Base-by-base conservation (phyloP, 352 stramenopile genomes). In the Poterioochromonas sp. region DNA sequence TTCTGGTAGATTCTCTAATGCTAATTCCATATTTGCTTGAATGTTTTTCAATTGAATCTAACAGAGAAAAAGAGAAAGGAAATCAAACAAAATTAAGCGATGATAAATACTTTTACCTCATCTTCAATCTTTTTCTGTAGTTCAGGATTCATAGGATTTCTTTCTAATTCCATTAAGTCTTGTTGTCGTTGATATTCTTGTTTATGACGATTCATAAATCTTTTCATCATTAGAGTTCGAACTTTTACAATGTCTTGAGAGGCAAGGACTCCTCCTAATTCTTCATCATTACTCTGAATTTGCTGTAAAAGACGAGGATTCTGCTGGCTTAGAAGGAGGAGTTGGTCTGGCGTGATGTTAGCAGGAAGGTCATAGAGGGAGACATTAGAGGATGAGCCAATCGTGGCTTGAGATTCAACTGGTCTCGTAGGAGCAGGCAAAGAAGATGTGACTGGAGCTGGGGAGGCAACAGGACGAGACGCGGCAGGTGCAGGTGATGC, bases 1-100 rank as follows among this genome's bases (percentile, higher is more conserved):
- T 81, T 93, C 88, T 1, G 88, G 88, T 81, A 88, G 89, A 78
- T 91, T 86, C 71, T 93, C 83, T 88, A 94, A 93, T 39, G 82
- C 82, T 71, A 76, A 12, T 34, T 15, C 37, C 12, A 58, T 58
- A 54, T 35, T 74, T 32, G 37, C 65, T 54, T 74, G 18, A 44
- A 71, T 71, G 32, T 71, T 79, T 53, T 62, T 81, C 39, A 73
- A 83, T 83, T 0, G 70, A 76, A 69, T 83, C 64, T 79, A 76
- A 35, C 34, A 37, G 34, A 76, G 76, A 35, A 53, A 71, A 40
- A 26, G 34, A 71, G 34, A 71, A 71, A 63, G 26, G 43, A 71
- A 63, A 62, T 62, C 62, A 71, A n/a, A 26, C 34, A 71, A 71
- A 71, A 40, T 71, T 35, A 63, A 71, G 43, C 12, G 22, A 62